Base-by-base conservation (phyloP, 208 protist species). In the Crithidia fasciculata region DNA sequence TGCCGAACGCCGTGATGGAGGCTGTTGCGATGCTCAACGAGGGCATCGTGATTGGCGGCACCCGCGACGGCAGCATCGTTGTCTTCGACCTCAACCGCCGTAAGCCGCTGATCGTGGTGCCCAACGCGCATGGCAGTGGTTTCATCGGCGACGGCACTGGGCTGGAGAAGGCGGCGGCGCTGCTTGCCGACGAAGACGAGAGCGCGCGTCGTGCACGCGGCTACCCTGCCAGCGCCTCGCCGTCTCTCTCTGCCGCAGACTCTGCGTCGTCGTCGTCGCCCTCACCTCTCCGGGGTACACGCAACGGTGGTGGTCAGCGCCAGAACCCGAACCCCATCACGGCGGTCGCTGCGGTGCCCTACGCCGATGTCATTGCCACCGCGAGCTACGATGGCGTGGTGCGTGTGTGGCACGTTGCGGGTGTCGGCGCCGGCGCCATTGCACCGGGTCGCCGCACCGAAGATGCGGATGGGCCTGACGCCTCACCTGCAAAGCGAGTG, bases 351-450 rank as follows among this genome's bases (percentile, higher is more conserved):
- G 81, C 89, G 0, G 86, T 95, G 41, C 87, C 93, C 50, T 95
- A 96, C 78, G 78, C 88, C 8, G 90, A 97, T 62, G 66, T 96
- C 41, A 78, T 89, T 7, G 91, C 90, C 16, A 90, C 89, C 8
- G 93, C 85, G n/a, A 94, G 91, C 80, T 96, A 94, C 75, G 91
- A 96, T 59, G 93, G 91, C 45, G 77, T 89, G 44, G 90, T 97
- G 65, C 87, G 90, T 3, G 64, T 97, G n/a, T 97, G 93, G 92
- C 83, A 76, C 18, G 62, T 92, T 8, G 70, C 43, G 3, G 78
- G 67, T 2, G 80, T 84, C 5, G 73, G 71, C 43, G 62, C 66
- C 2, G 71, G 64, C 16, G 70, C 69, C 13, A 76, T 59, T 9
- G 70, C 74, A n/a, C 74, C 67, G 1, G 57, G 57, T 18, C 54